Conservation (phyloP, 2,329 filamentous ascomycete genomes). For the Pezicula rhizophila region DNA sequence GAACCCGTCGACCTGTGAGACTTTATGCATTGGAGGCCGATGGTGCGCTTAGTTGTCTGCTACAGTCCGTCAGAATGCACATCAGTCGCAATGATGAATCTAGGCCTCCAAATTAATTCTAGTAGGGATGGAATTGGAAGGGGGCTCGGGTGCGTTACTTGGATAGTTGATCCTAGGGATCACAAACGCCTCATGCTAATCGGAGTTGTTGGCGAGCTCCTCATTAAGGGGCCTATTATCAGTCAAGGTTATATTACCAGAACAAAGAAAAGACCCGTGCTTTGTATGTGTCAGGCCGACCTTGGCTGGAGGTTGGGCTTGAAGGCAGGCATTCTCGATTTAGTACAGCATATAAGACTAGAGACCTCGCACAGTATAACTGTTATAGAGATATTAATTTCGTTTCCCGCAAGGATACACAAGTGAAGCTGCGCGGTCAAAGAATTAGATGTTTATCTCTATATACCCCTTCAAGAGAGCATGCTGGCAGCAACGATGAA, state of each 20-base stretch:
- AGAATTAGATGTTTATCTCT: no score
- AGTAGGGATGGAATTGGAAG: neutral
- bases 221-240: conserved; percentile 8
- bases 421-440: no score
- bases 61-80: conserved; percentile 83
- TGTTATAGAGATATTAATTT: conserved; percentile 43
- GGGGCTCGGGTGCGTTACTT: conserved; percentile 1
- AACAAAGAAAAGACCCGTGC: neutral
- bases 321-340: conserved; percentile 25
- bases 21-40: conserved; percentile 43
- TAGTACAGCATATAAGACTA: conserved; percentile 51
- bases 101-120: conserved; percentile 6
- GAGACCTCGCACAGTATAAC: conserved; percentile 53
- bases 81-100: conserved; percentile 6
- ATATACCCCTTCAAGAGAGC: no score
- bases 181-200: conserved; percentile 4
- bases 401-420: conserved; percentile 58
- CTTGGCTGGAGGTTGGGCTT: neutral
- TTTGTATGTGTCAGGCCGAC: conserved; percentile 5
- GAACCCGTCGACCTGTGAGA: conserved; percentile 39
- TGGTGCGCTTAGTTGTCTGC: conserved; percentile 31
- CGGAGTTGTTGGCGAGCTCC: conserved; percentile 6
- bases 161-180: conserved; percentile 10
- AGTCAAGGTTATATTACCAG: conserved; percentile 6
- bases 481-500: no score